These are phyloP conservation scores for Tanacetum coccineum DNA, from an alignment of 129 eudicot genomes.

Conservation along the genomic window DNA sequence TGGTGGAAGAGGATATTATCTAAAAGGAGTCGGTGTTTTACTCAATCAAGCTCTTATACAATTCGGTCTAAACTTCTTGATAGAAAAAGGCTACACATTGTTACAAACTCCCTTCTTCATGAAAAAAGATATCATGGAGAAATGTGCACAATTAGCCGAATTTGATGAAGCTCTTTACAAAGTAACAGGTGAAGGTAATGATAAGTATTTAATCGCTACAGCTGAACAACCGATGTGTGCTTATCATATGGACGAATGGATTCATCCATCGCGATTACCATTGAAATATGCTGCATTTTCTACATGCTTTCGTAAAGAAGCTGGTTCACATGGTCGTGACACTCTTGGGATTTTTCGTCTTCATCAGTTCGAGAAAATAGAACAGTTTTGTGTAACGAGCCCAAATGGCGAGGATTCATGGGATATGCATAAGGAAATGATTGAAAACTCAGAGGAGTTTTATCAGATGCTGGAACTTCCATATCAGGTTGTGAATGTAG, in stretches of 20 bases:
- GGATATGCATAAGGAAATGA: constrained; percentile 79
- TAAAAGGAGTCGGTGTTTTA: constrained; percentile 62
- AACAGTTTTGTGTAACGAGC: constrained; percentile 64
- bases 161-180: constrained; percentile 85
- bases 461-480: constrained; percentile 65
- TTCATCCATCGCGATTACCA: constrained; percentile 55
- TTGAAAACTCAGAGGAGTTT: constrained; percentile 62
- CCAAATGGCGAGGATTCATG: constrained; percentile 68
- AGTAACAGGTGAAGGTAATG: constrained; percentile 74
- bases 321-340: constrained; percentile 77
- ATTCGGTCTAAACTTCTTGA: constrained; percentile 55
- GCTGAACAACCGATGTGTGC: constrained; percentile 88
- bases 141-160: constrained; percentile 74
- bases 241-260: constrained; percentile 72
- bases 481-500: constrained; percentile 63
- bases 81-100: constrained; percentile 41
- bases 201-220: constrained; percentile 71
- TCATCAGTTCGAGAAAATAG: constrained; percentile 75
- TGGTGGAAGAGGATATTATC: constrained; percentile 68
- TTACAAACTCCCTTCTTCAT: constrained; percentile 71
- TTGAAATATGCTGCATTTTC: constrained; percentile 71
- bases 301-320: constrained; percentile 78
- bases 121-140: constrained; percentile 72
- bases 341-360: constrained; percentile 74
- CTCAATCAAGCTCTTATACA: constrained; percentile 75